These are phyloP conservation scores for Ascochyta clinopodiicola DNA, from an alignment of 2,329 filamentous ascomycete species.

Conservation along the genomic window DNA sequence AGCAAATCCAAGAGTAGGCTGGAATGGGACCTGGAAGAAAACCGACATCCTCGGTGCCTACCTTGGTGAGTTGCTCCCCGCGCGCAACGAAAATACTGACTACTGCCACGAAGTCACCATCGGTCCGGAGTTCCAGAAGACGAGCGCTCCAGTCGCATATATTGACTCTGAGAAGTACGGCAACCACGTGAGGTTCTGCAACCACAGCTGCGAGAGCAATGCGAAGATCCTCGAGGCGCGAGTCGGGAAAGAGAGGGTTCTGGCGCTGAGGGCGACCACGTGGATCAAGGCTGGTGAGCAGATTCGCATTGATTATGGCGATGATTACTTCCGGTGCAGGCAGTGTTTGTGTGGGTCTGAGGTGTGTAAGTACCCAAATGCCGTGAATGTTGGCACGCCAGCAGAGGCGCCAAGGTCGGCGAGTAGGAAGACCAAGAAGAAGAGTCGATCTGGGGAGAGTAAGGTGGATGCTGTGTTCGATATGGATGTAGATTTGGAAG, in stretches of 20 bases:
- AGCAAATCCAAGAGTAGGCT: background rate
- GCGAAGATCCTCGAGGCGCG: slow-evolving; percentile 6
- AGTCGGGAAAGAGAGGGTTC: slow-evolving; percentile 8
- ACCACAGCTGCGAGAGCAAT: slow-evolving; percentile 18
- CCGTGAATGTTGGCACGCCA: background rate
- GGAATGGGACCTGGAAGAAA: slow-evolving; percentile 1
- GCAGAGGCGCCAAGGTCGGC: background rate
- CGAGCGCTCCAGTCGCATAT: background rate
- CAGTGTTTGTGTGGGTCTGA: slow-evolving; percentile 5
- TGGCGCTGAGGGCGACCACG: slow-evolving; percentile 2
- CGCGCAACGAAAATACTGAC: background rate
- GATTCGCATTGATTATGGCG: slow-evolving; percentile 9
- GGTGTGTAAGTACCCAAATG: slow-evolving; percentile 7
- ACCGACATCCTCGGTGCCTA: slow-evolving; percentile 2
- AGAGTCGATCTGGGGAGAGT: background rate
- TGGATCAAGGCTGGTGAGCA: slow-evolving; percentile 7
- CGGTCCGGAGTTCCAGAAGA: slow-evolving; percentile 7
- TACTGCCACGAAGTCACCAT: slow-evolving; percentile 15
- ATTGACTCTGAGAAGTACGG: slow-evolving; percentile 12
- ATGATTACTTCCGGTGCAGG: slow-evolving; percentile 8
- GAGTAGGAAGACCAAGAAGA: background rate
- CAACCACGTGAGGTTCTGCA: slow-evolving; percentile 17
- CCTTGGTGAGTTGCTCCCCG: slow-evolving; percentile 16
- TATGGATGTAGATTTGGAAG: background rate
- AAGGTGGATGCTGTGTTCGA: background rate